Percentiles rank a stretch among this genome's conserved stretches.
These are phyloP conservation scores for Ceratobasidium sp. DNA, from an alignment of 1,284 basidiomycete species.

Conservation along the genomic window DNA sequence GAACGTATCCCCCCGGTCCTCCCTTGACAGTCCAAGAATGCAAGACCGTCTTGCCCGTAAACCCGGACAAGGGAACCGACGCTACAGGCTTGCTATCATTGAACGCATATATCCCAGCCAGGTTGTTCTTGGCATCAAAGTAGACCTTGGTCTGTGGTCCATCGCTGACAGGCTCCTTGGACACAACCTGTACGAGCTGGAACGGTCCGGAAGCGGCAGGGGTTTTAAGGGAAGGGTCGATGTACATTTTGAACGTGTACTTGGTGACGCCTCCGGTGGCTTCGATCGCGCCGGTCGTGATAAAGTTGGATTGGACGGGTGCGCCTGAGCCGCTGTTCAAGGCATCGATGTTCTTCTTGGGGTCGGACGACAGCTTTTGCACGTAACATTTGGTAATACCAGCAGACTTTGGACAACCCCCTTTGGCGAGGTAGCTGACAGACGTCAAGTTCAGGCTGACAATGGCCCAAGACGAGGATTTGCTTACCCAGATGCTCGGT, in stretches of 20 bases:
- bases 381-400: conserved; percentile 17
- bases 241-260: conserved; percentile 8
- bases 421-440: conserved; percentile 8
- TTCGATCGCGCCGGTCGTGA: background rate
- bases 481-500: conserved; percentile 1
- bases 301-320: conserved; percentile 3
- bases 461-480: background rate
- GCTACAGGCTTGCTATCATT: background rate
- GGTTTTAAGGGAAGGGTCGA: conserved; percentile 8
- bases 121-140: conserved; percentile 15
- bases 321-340: background rate
- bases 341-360: conserved; percentile 11
- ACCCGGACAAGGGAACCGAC: conserved; percentile 8
- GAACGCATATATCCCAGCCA: conserved; percentile 19
- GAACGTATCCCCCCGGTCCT: background rate
- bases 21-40: conserved; percentile 35
- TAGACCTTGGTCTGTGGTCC: conserved; percentile 2
- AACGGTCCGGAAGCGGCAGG: background rate
- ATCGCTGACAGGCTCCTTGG: background rate
- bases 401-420: background rate
- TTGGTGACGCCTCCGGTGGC: conserved; percentile 21
- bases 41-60: conserved; percentile 2
- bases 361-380: conserved; percentile 8
- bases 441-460: background rate
- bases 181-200: conserved; percentile 2